Conservation (phyloP, 768 basidiomycete species). For the Pleurotus tuoliensis region DNA sequence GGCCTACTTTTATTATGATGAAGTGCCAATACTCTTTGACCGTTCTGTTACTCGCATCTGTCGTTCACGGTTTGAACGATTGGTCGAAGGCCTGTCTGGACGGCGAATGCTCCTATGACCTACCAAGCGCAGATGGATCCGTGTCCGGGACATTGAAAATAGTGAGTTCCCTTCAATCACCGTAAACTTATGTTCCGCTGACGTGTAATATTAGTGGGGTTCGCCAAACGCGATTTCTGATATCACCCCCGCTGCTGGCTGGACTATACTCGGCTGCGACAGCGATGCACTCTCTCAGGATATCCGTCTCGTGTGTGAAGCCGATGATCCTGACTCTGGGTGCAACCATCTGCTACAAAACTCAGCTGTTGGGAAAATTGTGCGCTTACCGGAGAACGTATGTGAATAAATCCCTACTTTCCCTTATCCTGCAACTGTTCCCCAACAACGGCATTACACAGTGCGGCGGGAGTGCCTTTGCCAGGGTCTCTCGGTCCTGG, state of each 20-base stretch:
- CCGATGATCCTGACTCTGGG: conserved; percentile 20
- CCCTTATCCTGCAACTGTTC: too few relatives aligned
- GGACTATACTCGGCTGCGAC: conserved; percentile 46
- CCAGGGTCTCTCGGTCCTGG: conserved; percentile 38
- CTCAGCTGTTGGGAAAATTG: conserved; percentile 43
- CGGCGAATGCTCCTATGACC: conserved; percentile 38
- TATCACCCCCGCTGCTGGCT: conserved; percentile 47
- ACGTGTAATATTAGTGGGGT: conserved; percentile 30
- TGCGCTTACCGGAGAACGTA: conserved; percentile 50
- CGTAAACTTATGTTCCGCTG: neutral
- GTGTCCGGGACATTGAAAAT: conserved; percentile 37
- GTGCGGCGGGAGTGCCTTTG: conserved; percentile 39
- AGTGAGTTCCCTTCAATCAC: conserved; percentile 15
- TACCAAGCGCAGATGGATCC: conserved; percentile 23
- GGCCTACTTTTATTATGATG: neutral
- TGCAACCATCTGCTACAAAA: conserved; percentile 38
- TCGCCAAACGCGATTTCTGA: conserved; percentile 33
- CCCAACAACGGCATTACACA: conserved; percentile 10
- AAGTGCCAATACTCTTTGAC: conserved; percentile 6
- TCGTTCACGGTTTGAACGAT: conserved; percentile 32
- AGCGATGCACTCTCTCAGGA: conserved; percentile 36
- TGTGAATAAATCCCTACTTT: conserved; percentile 6
- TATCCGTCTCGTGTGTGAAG: conserved; percentile 44
- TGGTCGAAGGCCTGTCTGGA: conserved; percentile 36
- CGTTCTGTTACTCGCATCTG: conserved; percentile 14